These are phyloP conservation scores for Neoboletus magnificus DNA, from an alignment of 768 basidiomycete species.

Conservation along the genomic window DNA sequence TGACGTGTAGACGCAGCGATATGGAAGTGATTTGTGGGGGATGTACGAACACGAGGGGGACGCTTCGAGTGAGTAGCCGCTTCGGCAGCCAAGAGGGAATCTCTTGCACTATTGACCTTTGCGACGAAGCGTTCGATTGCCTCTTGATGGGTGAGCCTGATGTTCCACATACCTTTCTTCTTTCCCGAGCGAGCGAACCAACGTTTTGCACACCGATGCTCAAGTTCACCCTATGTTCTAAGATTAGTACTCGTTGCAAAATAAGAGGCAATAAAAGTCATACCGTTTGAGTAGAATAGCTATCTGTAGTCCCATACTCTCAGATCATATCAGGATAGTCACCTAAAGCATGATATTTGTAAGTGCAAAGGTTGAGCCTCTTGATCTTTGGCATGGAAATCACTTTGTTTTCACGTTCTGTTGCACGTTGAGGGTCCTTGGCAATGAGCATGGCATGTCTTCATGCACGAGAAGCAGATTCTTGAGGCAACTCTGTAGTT, in stretches of 20 bases:
- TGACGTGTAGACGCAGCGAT: background rate
- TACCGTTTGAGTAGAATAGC: slow-evolving; percentile 32
- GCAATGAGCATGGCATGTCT: background rate
- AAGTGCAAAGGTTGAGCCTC: slow-evolving; percentile 11
- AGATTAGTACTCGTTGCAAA: too few relatives aligned
- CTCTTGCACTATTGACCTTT: background rate
- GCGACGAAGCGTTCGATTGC: background rate
- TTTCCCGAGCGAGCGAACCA: slow-evolving; percentile 23
- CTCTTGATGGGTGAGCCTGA: background rate
- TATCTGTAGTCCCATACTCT: slow-evolving; percentile 33
- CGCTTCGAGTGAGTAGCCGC: background rate
- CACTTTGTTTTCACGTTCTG: accelerated
- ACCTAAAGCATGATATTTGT: slow-evolving; percentile 14
- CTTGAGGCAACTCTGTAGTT: background rate
- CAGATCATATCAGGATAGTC: slow-evolving; percentile 14
- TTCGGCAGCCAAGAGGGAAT: background rate
- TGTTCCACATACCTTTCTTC: background rate
- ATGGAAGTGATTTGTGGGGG: background rate
- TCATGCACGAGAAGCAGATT: background rate
- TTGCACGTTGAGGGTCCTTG: background rate
- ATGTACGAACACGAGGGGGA: background rate
- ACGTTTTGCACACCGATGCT: slow-evolving; percentile 35
- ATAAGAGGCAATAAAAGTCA: background rate
- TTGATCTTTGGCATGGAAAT: background rate
- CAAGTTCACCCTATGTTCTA: slow-evolving; percentile 33